Evolutionary conservation across 495 filamentous ascomycete genomes (phyloP).

Genomic region (Choiromyces venosus): DNA sequence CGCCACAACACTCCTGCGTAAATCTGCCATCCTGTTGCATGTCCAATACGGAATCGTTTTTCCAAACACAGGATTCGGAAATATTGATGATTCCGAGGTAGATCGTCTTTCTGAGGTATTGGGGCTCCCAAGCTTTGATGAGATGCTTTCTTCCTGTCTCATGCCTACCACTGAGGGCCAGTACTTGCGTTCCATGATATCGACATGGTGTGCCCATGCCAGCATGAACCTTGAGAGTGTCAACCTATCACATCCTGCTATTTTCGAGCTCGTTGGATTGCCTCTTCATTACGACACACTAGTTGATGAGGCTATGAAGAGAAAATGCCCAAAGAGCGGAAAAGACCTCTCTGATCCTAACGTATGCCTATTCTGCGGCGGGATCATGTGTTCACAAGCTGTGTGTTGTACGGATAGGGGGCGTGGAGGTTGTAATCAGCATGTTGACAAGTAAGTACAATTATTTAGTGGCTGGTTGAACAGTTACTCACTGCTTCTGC

Average conservation of each 20-base stretch:
- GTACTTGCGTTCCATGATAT: constrained; percentile 53
- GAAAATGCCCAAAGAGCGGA: constrained; percentile 72
- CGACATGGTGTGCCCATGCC: constrained; percentile 68
- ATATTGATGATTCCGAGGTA: constrained; percentile 68
- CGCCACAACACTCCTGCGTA: constrained; percentile 82
- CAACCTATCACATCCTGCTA: constrained; percentile 72
- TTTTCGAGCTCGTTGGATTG: constrained; percentile 88
- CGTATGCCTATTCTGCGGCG: constrained; percentile 92
- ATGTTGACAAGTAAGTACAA: constrained; percentile 70
- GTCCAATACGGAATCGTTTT: constrained; percentile 86
- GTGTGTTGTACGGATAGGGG: constrained; percentile 71
- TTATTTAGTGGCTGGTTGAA: neutral
- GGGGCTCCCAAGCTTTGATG: constrained; percentile 69
- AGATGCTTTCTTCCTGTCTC: constrained; percentile 54
- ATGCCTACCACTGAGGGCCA: constrained; percentile 22
- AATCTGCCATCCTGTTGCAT: constrained; percentile 73
- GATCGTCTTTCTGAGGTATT: constrained; percentile 70
- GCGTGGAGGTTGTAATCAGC: constrained; percentile 82
- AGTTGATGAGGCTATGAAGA: constrained; percentile 80
- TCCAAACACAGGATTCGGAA: constrained; percentile 62
- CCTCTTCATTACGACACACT: constrained; percentile 88
- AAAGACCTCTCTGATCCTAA: constrained; percentile 84
- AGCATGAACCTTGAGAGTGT: neutral
- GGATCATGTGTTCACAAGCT: constrained; percentile 89
- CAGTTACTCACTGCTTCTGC: constrained; percentile 16